Evolutionary conservation across 441 rosid species (phyloP).

Genomic region (Arabidopsis lyrata): DNA sequence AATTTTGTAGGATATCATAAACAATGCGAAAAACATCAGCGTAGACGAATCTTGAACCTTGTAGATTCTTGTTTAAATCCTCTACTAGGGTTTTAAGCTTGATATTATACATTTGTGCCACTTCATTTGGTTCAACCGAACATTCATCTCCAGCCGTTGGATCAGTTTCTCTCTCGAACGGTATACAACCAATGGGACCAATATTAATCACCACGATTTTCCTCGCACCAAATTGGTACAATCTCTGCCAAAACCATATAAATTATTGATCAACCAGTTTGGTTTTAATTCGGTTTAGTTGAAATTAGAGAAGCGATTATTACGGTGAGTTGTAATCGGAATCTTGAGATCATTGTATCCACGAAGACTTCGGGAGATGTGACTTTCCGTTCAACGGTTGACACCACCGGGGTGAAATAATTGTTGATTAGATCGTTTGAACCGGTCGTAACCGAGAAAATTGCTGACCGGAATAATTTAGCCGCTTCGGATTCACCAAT

Average conservation of each 20-base stretch:
- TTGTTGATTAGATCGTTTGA: conserved; percentile 81
- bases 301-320: conserved; percentile 22
- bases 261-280: not conserved
- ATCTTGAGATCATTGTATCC: conserved; percentile 55
- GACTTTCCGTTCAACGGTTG: conserved; percentile 45
- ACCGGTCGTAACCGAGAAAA: conserved; percentile 68
- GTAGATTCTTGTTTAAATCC: conserved; percentile 51
- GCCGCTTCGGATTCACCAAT: conserved; percentile 55
- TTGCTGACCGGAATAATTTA: conserved; percentile 49
- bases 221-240: conserved; percentile 66
- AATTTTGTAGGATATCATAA: conserved; percentile 58
- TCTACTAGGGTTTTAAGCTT: conserved; percentile 49
- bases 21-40: conserved; percentile 60
- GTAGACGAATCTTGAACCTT: conserved; percentile 56
- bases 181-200: conserved; percentile 83
- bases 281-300: conserved; percentile 12
- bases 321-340: conserved; percentile 64
- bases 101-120: conserved; percentile 58
- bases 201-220: conserved; percentile 63
- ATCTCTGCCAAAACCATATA: conserved; percentile 49
- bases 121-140: conserved; percentile 50
- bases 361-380: conserved; percentile 60
- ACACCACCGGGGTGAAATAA: conserved; percentile 64
- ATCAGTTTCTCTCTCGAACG: conserved; percentile 59
- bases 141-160: conserved; percentile 57